Evolutionary conservation across 192 early-diverging fungal genomes (phyloP).

Genomic region (Backusella australiensis): DNA sequence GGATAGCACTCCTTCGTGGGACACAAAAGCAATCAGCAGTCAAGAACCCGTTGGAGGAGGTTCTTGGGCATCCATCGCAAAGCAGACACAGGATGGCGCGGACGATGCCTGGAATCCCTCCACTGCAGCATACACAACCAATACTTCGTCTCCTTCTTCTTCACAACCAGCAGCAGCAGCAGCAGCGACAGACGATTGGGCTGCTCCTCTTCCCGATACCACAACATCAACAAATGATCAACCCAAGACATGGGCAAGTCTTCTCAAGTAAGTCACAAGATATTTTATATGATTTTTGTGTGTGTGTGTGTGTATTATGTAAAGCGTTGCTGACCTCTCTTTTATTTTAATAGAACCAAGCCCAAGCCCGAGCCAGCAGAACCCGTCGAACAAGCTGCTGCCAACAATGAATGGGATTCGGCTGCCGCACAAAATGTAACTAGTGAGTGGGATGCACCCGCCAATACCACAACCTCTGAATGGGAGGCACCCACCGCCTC

Average conservation of each 20-base stretch:
- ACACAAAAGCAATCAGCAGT: background rate
- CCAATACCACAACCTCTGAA: slow-evolving; percentile 18
- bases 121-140: background rate
- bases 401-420: slow-evolving; percentile 23
- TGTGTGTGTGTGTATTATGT: no score
- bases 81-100: slow-evolving; percentile 2
- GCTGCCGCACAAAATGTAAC: background rate
- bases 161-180: slow-evolving; percentile 6
- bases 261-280: slow-evolving; percentile 25
- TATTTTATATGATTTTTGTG: background rate
- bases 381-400: slow-evolving; percentile 15
- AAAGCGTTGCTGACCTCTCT: background rate
- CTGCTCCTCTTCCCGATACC: slow-evolving; percentile 8
- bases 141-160: background rate
- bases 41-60: slow-evolving; percentile 16
- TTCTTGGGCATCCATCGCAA: slow-evolving; percentile 44
- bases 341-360: slow-evolving; percentile 14
- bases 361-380: slow-evolving; percentile 44
- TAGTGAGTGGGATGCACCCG: background rate
- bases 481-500: slow-evolving; percentile 15
- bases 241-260: slow-evolving; percentile 31
- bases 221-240: slow-evolving; percentile 17
- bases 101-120: background rate
- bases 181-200: slow-evolving; percentile 20
- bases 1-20: background rate